Evolutionary conservation across 2,329 filamentous ascomycete genomes (phyloP), one percentile per base, ranked within the genome.

Genomic region (Verticillium dahliae): DNA sequence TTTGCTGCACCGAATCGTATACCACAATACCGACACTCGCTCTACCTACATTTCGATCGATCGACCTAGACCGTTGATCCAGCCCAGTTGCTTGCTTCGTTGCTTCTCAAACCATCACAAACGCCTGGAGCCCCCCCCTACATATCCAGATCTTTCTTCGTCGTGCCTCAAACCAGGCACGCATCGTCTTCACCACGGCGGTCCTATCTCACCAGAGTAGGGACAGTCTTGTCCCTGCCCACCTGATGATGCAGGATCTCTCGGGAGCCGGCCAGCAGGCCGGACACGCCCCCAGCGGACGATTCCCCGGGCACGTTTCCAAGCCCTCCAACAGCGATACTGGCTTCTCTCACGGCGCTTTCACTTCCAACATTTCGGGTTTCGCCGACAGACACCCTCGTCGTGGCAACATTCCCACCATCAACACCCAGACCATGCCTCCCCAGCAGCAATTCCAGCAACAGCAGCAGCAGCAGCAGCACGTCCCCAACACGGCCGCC

Each of bases 181-280:
- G 83, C 81, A 76, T 79, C 80, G 82, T 73, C 68, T 78, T 83
- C 89, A 92, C 85, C 85, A 93, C 90, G 90, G 90, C 90, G 82
- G 86, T 91, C 75, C 80, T 92, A 81, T 90, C 89, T 77, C 86
- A 89, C 78, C 81, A 82, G 77, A 80, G 86, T 80, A 86, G 89
- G 90, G 91, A 94, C 90, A 89, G 83, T 76, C 85, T 91, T 81
- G 88, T 91, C 88, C 91, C 89, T 80, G 89, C 89, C 83, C 90
- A 92, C 82, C 83, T 92, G 74, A 87, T 94, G 78, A 97, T 97
- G 93, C 93, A 96, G 85, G 90, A 91, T 78, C 87, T 91, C 77
- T 88, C 90, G 71, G 81, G 83, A 68, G 81, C 84, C 68, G 81
- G 85, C 67, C 58, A 34, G 15, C 84, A 84, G 67, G 80, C 83